Base-by-base conservation (phyloP, 805 yeast species). In the Candida nitratophila region DNA sequence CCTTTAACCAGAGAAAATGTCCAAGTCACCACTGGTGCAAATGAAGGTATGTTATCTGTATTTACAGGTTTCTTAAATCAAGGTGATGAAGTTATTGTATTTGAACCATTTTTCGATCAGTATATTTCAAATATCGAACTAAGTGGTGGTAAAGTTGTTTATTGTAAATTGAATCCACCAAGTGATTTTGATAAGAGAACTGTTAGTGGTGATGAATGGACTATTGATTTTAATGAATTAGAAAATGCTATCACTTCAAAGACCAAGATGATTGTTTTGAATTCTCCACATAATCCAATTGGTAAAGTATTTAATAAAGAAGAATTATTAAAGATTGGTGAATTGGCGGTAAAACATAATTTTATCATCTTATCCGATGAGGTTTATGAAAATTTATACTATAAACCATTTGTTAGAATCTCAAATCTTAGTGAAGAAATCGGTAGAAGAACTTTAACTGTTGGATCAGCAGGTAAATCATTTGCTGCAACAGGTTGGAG, bases 401-500 rank as follows among this genome's bases (percentile, higher is more conserved):
- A 83, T 62, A 70, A 74, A 2, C 68, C 73, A 7, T 89, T 91
- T 64, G 82, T 91, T 7, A 76, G 98, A 58, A 83, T 93, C 40
- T 95, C 96, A 2, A 79, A 87, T 2, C 67, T 91, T 44, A 70
- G 81, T 5, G 90, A 91, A 5, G 96, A 89, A 55, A 75, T 89
- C 47, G 82, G 77, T 24, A 77, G 78, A 46, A 70, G 89, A 56
- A 87, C 97, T 0, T 67, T 93, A 44, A 83, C 97, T 3, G 95
- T 93, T 20, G 98, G 98, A 1, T 87, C 96, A 26, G 99, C 97
- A 7, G 99, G 99, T 50, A 93, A 93, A 65, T 81, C 96, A 0
- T 93, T 93, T 69, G 96, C 96, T n/a, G 96, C 96, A 37, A 93
- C 99, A 12, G 99, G 99, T 43, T 93, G 98, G 97, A 82, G 99